Evolutionary conservation across 257 asterid genomes (phyloP).

Genomic region (Lavandula angustifolia): DNA sequence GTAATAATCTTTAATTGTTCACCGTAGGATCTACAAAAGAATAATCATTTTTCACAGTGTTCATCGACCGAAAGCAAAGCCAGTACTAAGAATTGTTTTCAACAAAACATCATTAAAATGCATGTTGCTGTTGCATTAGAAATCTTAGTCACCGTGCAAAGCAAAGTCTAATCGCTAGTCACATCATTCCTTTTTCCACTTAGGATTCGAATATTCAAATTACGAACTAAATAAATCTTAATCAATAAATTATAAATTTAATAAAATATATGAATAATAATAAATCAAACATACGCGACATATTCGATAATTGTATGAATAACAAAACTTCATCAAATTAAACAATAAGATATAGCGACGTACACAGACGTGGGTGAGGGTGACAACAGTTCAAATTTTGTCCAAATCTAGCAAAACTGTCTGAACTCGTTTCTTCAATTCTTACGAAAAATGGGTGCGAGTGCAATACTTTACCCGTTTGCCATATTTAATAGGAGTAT

Average conservation of each 20-base stretch:
- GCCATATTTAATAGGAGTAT: not conserved
- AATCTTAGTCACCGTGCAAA: constrained; percentile 27
- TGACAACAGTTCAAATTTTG: constrained; percentile 18
- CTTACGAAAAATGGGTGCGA: not conserved
- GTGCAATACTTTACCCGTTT: not conserved
- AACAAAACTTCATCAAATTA: no score
- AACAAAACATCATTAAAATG: constrained; percentile 21
- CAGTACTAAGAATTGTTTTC: constrained; percentile 17
- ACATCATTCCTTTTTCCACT: constrained; percentile 14
- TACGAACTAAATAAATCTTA: no score
- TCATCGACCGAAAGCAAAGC: constrained; percentile 35
- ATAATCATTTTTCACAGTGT: constrained; percentile 27
- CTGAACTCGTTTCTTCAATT: not conserved
- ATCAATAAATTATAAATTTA: no score
- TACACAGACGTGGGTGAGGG: constrained; percentile 18
- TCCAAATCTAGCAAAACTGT: not conserved
- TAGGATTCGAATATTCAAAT: no score
- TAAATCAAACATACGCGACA: not conserved
- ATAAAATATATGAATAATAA: no score
- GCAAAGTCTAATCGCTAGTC: constrained; percentile 29
- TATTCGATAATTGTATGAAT: no score
- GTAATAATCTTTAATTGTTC: constrained; percentile 19
- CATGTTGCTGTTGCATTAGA: constrained; percentile 6
- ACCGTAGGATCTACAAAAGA: constrained; percentile 7
- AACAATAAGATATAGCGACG: no score